Percentiles rank a stretch among this genome's conserved stretches.
phyloP scores from a whole-genome alignment of 306 rosid species.

The Quercus mongolica region DNA sequence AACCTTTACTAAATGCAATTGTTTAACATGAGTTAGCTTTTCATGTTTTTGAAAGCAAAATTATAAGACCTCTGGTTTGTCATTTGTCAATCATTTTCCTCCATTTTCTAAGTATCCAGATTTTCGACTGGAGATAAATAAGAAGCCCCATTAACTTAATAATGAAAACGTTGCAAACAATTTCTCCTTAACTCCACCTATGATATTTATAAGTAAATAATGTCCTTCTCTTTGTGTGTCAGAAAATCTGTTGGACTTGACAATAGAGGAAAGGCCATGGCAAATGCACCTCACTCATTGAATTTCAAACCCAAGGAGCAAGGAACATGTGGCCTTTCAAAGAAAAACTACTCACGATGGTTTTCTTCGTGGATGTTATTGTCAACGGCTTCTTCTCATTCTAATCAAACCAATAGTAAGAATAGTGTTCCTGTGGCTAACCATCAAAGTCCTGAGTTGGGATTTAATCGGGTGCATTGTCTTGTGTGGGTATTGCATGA shows the following conservation, averaged over 20 bases:
- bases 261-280: slow-evolving; percentile 23
- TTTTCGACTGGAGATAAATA: not conserved
- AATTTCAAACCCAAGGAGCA: slow-evolving; percentile 33
- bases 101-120: not conserved
- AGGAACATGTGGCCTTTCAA: slow-evolving; percentile 20
- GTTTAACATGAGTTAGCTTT: too few relatives aligned
- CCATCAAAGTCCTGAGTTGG: slow-evolving; percentile 15
- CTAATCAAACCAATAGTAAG: slow-evolving; percentile 28
- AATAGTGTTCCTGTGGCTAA: slow-evolving; percentile 20
- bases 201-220: slow-evolving; percentile 8
- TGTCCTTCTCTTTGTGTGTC: slow-evolving; percentile 16
- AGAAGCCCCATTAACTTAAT: not conserved
- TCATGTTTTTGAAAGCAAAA: too few relatives aligned
- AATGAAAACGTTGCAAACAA: not conserved
- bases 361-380: slow-evolving; percentile 30
- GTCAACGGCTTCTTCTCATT: slow-evolving; percentile 20
- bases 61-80: too few relatives aligned
- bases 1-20: too few relatives aligned
- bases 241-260: slow-evolving; percentile 37
- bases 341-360: slow-evolving; percentile 21
- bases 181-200: not conserved
- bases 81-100: not conserved
- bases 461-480: slow-evolving; percentile 46
- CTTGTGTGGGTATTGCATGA: slow-evolving; percentile 54
- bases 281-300: slow-evolving; percentile 22